Base-by-base conservation (phyloP, 2,329 filamentous ascomycete species). In the Cladosporium velox region DNA sequence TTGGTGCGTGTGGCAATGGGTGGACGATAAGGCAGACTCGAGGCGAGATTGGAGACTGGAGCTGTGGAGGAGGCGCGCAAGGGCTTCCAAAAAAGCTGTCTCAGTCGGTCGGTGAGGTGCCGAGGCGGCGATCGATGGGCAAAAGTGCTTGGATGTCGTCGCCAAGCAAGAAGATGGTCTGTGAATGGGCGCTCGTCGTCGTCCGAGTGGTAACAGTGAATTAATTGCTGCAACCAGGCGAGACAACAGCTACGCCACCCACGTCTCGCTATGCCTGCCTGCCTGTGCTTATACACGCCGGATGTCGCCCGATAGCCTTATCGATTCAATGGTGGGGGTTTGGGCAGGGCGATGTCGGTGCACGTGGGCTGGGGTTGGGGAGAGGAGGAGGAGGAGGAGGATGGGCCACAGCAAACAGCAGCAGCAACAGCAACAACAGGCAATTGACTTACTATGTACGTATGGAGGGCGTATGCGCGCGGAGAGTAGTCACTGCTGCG, bases 401-500 rank as follows among this genome's bases (percentile, higher is more conserved):
- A 47, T 47, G 10, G 7, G 41, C n/a, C 3, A 18, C 41, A 21
- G 41, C n/a, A 21, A 21, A 47, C 18, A 21, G 41, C 41, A 44
- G 38, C 38, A 44, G 38, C 41, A 47, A 47, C 41, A 4, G 4
- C 41, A 34, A 32, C 18, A 32, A 54, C 28, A 30, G 51, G 51
- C 51, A 55, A 34, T 34, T 34, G 59, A 63, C 60, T 63, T 63
- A 63, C 60, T 63, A 51, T 58, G 55, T 58, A 58, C 55, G 55
- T 38, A 41, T 21, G 32, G 24, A 6, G 11, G 34, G 44, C 59
- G 59, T 52, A 51, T 62, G 51, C 49, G 51, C 49, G 49, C 61
- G 61, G 47, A 57, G 24, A 35, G 51, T 63, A 35, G 51, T 63
- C 60, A 63, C 60, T 32, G 28, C 51, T 57, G 34, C 61, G 61